phyloP scores from a whole-genome alignment of 2,329 filamentous ascomycete species.

The Colletotrichum lini region DNA sequence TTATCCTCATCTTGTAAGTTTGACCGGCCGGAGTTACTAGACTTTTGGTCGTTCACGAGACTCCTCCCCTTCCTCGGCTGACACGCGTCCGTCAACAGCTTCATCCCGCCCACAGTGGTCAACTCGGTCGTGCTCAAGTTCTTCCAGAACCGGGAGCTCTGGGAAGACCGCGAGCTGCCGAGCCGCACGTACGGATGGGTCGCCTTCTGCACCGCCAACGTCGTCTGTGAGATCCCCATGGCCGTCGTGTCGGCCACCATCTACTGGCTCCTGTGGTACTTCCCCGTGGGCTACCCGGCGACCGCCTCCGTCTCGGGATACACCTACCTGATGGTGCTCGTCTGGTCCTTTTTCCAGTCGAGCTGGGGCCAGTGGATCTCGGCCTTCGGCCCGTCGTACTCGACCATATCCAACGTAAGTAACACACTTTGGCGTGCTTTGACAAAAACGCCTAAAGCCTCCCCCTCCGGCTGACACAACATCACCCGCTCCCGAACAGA shows the following conservation, averaged over 20 bases:
- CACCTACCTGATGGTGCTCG: slow-evolving; percentile 82
- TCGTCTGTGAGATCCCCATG: slow-evolving; percentile 80
- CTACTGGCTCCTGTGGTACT: slow-evolving; percentile 86
- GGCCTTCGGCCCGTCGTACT: slow-evolving; percentile 84
- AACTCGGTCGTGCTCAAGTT: slow-evolving; percentile 85
- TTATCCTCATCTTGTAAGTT: slow-evolving; percentile 66
- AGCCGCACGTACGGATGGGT: slow-evolving; percentile 84
- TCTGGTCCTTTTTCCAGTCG: slow-evolving; percentile 83
- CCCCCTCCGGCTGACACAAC: background rate
- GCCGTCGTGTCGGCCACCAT: slow-evolving; percentile 75
- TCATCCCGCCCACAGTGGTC: slow-evolving; percentile 79
- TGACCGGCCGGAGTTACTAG: too few relatives aligned
- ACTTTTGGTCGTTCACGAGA: too few relatives aligned
- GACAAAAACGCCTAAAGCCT: too few relatives aligned
- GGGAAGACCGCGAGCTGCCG: slow-evolving; percentile 81
- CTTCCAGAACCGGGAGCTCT: slow-evolving; percentile 79
- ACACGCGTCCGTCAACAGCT: slow-evolving; percentile 27
- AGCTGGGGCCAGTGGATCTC: slow-evolving; percentile 89
- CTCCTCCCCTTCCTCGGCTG: background rate
- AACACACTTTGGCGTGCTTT: too few relatives aligned
- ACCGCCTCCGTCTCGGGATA: slow-evolving; percentile 79
- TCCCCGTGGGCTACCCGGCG: slow-evolving; percentile 77
- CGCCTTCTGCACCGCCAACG: slow-evolving; percentile 81
- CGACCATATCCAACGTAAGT: slow-evolving; percentile 78
- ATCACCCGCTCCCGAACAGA: slow-evolving; percentile 46